A percentile compares a stretch with the other conserved stretches of the same genome.
Evolutionary conservation across 257 asterid genomes (phyloP).

Genomic region (Fraxinus quadrangulata): DNA sequence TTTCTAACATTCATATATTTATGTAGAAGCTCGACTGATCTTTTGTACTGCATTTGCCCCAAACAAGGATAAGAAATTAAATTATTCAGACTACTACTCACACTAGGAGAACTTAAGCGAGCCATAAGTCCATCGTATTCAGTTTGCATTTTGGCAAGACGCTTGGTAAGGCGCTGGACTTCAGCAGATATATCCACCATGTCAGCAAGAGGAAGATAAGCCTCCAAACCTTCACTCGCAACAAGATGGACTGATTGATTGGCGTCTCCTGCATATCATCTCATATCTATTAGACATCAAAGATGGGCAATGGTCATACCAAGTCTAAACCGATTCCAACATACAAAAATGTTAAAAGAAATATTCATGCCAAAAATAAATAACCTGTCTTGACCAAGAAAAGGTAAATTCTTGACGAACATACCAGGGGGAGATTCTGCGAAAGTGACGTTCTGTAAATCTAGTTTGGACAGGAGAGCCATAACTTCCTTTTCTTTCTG

Average conservation of each 20-base stretch:
- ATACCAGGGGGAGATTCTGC: conserved; percentile 74
- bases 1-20: background rate
- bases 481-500: conserved; percentile 87
- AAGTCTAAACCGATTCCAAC: background rate
- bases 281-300: conserved; percentile 23
- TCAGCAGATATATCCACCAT: conserved; percentile 96
- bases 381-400: background rate
- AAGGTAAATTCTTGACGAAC: background rate
- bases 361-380: conserved; percentile 3
- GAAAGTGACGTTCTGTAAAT: conserved; percentile 64
- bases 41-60: background rate
- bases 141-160: conserved; percentile 73
- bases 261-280: conserved; percentile 69
- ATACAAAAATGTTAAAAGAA: background rate
- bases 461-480: conserved; percentile 88
- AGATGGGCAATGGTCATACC: background rate
- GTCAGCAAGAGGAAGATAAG: conserved; percentile 94
- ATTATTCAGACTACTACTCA: conserved; percentile 37
- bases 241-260: conserved; percentile 82
- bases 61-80: background rate
- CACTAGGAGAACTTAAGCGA: conserved; percentile 77
- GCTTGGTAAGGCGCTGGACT: conserved; percentile 77
- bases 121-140: conserved; percentile 80
- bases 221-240: conserved; percentile 94
- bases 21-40: background rate